Evolutionary conservation across 768 basidiomycete species (phyloP).

Genomic region (Agrocybe pediades): DNA sequence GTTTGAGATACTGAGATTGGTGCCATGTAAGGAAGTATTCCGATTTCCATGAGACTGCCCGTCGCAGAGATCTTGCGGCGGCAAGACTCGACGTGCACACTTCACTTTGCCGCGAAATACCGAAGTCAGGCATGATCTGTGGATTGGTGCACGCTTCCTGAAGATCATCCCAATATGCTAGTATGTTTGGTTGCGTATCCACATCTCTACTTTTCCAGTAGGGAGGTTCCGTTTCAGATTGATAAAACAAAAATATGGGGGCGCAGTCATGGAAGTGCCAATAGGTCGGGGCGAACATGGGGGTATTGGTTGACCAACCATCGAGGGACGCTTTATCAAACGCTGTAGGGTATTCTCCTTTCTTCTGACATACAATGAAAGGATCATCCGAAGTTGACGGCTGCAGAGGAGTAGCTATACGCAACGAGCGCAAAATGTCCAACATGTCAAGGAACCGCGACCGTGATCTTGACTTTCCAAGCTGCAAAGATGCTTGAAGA

Average conservation of each 20-base stretch:
- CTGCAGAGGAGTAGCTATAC: slow-evolving; percentile 61
- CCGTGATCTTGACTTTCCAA: slow-evolving; percentile 60
- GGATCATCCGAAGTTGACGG: slow-evolving; percentile 42
- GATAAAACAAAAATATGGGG: slow-evolving; percentile 63
- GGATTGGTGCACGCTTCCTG: slow-evolving; percentile 46
- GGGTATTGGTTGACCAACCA: slow-evolving; percentile 45
- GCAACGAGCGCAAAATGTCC: slow-evolving; percentile 55
- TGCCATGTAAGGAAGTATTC: slow-evolving; percentile 66
- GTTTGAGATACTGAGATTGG: slow-evolving; percentile 66
- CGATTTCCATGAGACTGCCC: slow-evolving; percentile 59
- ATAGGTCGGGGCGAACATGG: slow-evolving; percentile 55
- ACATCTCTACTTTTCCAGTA: slow-evolving; percentile 56
- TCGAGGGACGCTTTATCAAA: slow-evolving; percentile 47
- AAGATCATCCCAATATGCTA: slow-evolving; percentile 60
- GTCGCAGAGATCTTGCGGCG: slow-evolving; percentile 55
- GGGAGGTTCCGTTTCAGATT: slow-evolving; percentile 48
- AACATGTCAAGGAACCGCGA: slow-evolving; percentile 64
- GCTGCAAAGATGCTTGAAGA: slow-evolving; percentile 53
- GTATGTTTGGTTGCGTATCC: slow-evolving; percentile 36
- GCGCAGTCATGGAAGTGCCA: slow-evolving; percentile 62
- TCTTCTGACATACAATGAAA: slow-evolving; percentile 45
- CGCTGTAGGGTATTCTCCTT: slow-evolving; percentile 42
- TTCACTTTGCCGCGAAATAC: slow-evolving; percentile 3
- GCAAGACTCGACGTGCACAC: slow-evolving; percentile 24
- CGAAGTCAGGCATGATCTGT: slow-evolving; percentile 18